phyloP scores from a whole-genome alignment of 331 rosid genomes.

The Quercus lobata region DNA sequence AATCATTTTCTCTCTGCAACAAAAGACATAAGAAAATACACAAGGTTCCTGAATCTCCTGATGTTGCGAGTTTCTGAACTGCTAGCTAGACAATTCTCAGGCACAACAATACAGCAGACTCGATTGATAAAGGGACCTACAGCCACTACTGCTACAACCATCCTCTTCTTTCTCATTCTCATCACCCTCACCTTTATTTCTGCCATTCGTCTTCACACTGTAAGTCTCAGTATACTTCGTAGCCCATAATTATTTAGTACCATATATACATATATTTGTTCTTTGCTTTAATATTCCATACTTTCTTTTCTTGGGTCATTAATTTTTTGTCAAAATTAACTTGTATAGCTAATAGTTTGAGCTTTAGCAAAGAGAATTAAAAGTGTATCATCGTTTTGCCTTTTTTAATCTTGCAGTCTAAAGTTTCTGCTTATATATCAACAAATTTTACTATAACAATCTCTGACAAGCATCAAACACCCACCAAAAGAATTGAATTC shows the following conservation, averaged over 20 bases:
- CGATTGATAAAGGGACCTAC: constrained; percentile 12
- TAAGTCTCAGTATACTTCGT: constrained; percentile 8
- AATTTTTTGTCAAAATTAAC: no score
- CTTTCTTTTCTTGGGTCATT: no score
- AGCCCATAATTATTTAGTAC: no score
- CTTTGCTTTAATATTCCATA: no score
- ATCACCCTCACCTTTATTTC: constrained; percentile 25
- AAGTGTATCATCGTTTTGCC: neutral
- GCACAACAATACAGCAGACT: neutral
- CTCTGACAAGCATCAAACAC: neutral
- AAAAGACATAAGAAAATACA: neutral
- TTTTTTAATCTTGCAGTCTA: constrained; percentile 16
- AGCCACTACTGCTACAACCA: constrained; percentile 13
- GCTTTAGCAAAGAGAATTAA: no score
- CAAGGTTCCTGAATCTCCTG: constrained; percentile 1
- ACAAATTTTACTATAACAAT: constrained; percentile 14
- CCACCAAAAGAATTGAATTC: constrained; percentile 8
- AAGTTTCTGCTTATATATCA: neutral
- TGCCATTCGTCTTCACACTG: constrained; percentile 25
- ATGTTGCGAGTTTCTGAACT: neutral
- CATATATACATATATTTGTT: no score
- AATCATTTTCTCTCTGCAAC: neutral
- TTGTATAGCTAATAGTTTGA: no score
- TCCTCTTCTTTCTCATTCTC: constrained; percentile 30
- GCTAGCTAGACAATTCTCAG: neutral